Evolutionary conservation across 148 eudicot species (phyloP).

Genomic region (Dysphania ambrosioides): DNA sequence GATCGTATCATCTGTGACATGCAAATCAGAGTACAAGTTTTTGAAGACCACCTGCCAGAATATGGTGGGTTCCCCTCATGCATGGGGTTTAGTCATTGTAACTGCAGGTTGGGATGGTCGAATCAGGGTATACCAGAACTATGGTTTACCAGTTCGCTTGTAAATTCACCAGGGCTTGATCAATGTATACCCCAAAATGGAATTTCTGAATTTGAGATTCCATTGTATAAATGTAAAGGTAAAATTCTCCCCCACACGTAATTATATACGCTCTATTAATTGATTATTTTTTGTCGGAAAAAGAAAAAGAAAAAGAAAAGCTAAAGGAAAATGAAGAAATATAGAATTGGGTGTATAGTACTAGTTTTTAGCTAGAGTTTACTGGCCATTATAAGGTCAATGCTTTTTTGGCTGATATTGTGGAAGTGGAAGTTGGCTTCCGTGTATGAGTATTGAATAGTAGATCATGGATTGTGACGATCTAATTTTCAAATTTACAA

Average conservation of each 20-base stretch:
- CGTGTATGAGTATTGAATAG: background rate
- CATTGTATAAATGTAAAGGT: constrained; percentile 36
- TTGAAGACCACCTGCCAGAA: constrained; percentile 60
- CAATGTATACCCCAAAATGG: background rate
- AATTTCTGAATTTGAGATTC: constrained; percentile 12
- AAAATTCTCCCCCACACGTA: constrained; percentile 16
- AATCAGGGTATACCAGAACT: constrained; percentile 73
- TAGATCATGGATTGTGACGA: background rate
- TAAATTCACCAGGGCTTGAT: constrained; percentile 26
- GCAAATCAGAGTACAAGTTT: constrained; percentile 56
- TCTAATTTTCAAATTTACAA: constrained; percentile 7
- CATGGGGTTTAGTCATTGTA: constrained; percentile 86
- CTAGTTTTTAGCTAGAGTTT: constrained; percentile 4
- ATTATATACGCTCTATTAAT: background rate
- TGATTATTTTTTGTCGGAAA: constrained; percentile 14
- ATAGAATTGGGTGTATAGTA: background rate
- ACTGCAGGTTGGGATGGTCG: constrained; percentile 91
- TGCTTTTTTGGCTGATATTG: constrained; percentile 20
- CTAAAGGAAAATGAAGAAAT: too few species aligned
- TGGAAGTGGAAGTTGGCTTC: constrained; percentile 18
- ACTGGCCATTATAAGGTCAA: constrained; percentile 21
- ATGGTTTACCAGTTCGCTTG: constrained; percentile 66
- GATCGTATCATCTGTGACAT: constrained; percentile 29
- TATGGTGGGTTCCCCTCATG: constrained; percentile 48
- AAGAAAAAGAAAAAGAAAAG: background rate